Conservation (phyloP, 306 rosid species). For the Purshia tridentata region DNA sequence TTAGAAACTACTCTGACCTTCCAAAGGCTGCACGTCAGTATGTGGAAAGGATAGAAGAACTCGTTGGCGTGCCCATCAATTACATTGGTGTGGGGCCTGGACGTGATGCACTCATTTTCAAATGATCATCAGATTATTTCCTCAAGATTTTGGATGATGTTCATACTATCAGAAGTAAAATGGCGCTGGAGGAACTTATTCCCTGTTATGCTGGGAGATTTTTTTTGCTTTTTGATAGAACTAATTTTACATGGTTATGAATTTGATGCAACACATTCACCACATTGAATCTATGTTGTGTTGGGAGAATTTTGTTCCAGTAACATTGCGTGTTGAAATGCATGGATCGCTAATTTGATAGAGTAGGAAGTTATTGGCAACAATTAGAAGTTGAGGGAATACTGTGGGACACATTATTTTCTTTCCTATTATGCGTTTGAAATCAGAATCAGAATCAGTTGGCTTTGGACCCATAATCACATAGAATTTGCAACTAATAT, state of each 20-base stretch:
- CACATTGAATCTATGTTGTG: neutral
- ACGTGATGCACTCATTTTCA: slow-evolving; percentile 87
- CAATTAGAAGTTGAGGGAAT: neutral
- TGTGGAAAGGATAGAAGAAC: slow-evolving; percentile 91
- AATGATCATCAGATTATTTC: slow-evolving; percentile 34
- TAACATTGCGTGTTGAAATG: neutral
- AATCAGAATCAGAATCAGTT: too few relatives aligned
- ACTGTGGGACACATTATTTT: neutral
- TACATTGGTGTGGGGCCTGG: slow-evolving; percentile 96
- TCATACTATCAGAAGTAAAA: slow-evolving; percentile 30
- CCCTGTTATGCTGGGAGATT: neutral
- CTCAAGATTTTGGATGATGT: neutral
- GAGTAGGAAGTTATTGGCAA: neutral
- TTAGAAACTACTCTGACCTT: slow-evolving; percentile 85
- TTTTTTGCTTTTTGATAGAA: neutral
- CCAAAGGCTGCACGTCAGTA: slow-evolving; percentile 74
- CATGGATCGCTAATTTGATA: neutral
- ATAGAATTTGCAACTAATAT: slow-evolving; percentile 82
- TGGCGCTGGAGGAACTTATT: slow-evolving; percentile 20
- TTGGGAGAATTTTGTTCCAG: slow-evolving; percentile 6
- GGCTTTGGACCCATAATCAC: too few relatives aligned
- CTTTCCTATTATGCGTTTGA: too few relatives aligned
- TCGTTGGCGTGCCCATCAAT: slow-evolving; percentile 77
- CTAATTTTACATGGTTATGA: neutral
- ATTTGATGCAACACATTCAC: neutral